Conservation (phyloP, 106 monocot genomes). For the Phalaenopsis equestris region DNA sequence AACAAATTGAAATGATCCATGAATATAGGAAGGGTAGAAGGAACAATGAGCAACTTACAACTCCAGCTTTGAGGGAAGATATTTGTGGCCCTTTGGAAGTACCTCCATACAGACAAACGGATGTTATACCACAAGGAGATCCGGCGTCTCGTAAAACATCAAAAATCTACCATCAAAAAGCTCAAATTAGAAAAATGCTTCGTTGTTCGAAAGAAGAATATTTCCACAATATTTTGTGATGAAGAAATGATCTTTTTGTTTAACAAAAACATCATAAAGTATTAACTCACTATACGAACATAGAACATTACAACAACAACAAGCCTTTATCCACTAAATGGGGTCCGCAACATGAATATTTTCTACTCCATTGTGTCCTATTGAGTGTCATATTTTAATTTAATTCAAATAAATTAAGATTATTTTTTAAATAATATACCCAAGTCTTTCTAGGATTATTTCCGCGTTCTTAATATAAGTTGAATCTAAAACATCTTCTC, state of each 20-base stretch:
- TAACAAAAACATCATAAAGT: neutral
- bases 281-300: neutral
- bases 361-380: no score
- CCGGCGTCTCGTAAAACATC: constrained; percentile 93
- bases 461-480: no score
- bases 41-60: constrained; percentile 49
- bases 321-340: no score
- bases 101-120: constrained; percentile 96
- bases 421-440: no score
- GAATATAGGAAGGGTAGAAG: neutral
- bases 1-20: neutral
- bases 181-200: constrained; percentile 12
- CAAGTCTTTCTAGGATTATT: no score
- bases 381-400: no score
- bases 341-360: no score
- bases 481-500: no score
- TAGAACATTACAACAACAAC: neutral
- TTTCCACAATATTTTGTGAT: neutral
- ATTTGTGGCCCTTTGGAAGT: constrained; percentile 94
- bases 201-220: neutral
- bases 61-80: constrained; percentile 80
- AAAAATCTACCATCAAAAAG: constrained; percentile 59
- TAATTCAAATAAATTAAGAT: no score
- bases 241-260: neutral
- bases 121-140: constrained; percentile 61